These are phyloP conservation scores for Lumnitzera littorea DNA, from an alignment of 345 rosid genomes.

Conservation along the genomic window DNA sequence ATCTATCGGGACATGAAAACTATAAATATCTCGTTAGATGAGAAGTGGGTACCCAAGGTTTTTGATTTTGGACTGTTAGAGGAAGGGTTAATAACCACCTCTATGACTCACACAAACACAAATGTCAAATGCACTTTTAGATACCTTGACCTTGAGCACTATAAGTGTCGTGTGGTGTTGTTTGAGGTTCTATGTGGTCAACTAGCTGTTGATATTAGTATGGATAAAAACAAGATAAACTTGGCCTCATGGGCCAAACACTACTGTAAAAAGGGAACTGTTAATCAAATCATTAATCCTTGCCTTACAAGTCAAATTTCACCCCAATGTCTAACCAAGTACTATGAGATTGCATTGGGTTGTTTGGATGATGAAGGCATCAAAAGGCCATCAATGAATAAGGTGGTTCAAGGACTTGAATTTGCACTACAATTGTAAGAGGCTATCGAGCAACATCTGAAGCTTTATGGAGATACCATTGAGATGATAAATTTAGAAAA, in stretches of 20 bases:
- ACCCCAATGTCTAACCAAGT: constrained; percentile 13
- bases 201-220: not conserved
- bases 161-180: constrained; percentile 16
- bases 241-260: constrained; percentile 13
- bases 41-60: constrained; percentile 19
- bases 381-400: constrained; percentile 17
- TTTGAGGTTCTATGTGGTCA: constrained; percentile 23
- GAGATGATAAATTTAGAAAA: no score
- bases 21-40: constrained; percentile 17
- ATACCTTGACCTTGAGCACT: constrained; percentile 22
- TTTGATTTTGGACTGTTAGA: constrained; percentile 20
- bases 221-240: constrained; percentile 4
- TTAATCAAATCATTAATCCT: constrained; percentile 16
- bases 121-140: constrained; percentile 22
- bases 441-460: constrained; percentile 6
- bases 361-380: constrained; percentile 8
- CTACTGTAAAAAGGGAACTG: constrained; percentile 1
- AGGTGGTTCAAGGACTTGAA: constrained; percentile 15
- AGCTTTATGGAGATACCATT: no score
- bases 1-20: constrained; percentile 23
- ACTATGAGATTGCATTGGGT: constrained; percentile 9
- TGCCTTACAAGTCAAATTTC: constrained; percentile 10
- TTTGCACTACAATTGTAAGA: constrained; percentile 16
- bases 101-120: constrained; percentile 6
- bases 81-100: constrained; percentile 11